phyloP scores from a whole-genome alignment of 75 land plant species.

The Cupressus sempervirens region DNA sequence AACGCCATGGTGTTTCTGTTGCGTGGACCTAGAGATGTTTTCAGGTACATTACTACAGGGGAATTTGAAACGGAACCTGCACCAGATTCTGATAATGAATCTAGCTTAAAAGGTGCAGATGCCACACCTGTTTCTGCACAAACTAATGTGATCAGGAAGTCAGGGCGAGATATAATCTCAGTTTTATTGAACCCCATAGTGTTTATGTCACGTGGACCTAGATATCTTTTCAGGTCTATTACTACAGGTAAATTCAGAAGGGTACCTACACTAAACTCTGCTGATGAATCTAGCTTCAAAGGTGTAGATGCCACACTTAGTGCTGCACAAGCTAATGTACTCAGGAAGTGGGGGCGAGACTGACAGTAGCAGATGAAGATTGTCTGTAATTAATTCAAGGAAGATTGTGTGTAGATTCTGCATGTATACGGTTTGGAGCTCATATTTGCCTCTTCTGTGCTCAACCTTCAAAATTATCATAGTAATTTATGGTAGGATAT shows the following conservation, averaged over 20 bases:
- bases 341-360: neutral
- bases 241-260: neutral
- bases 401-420: neutral
- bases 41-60: neutral
- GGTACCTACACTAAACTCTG: neutral
- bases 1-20: neutral
- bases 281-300: neutral
- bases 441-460: neutral
- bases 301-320: neutral
- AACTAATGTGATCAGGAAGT: neutral
- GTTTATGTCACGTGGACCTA: neutral
- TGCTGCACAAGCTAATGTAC: neutral
- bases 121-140: neutral
- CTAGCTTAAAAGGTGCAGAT: neutral
- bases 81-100: neutral
- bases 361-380: neutral
- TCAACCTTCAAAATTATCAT: neutral
- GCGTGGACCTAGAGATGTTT: neutral
- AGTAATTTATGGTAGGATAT: neutral
- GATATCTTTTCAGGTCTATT: neutral
- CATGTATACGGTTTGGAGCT: neutral
- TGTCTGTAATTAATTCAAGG: neutral
- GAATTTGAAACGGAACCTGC: neutral
- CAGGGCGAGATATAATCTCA: neutral
- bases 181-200: neutral